Base-by-base conservation (phyloP, 768 basidiomycete species). In the Tulasnella sp. region DNA sequence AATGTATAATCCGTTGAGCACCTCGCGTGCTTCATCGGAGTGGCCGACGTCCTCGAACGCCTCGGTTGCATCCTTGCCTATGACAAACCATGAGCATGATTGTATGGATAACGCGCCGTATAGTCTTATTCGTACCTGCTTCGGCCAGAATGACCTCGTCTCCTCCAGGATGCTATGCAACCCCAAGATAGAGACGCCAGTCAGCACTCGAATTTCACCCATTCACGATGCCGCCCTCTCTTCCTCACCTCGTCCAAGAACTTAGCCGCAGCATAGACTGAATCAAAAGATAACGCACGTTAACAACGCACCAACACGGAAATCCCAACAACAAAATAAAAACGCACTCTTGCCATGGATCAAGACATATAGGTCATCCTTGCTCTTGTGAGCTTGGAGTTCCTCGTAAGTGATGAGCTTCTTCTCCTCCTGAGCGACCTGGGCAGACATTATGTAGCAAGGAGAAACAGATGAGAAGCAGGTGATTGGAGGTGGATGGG, bases 1-100 rank as follows among this genome's bases (percentile, higher is more conserved):
- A 53, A 96, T 76, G 43, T 82, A 73, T 79, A 96, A 81, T 64
- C 72, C 83, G 17, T 80, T 80, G 53, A 98, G 78, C 60, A 93
- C 78, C 11, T 77, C 85, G 53, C 96, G 84, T 24, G 96, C 96
- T 73, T 99, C 96, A 66, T 98, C 94, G 0, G 93, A 97, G 79
- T 98, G 96, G 29, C 96, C 96, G 29, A 99, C 94, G 70, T 99
- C 96, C 74, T 98, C 94, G 68, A 99, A 99, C 4, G 96, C 92
- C 68, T 97, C 96, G 31, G 94, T 93, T 22, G 94, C 93, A 70
- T 98, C 92, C 70, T 87, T 84, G 66, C 88, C 92, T 93, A 72
- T 30, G 27, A 43, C 7, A 48, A 7, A 29, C n/a, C 27, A 48
- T 48, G 46, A 22, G 19, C 21, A 7, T 48, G 27, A 17, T 19